Base-by-base conservation (phyloP, 2,329 filamentous ascomycete species). In the Atkinsonella hypoxylon region DNA sequence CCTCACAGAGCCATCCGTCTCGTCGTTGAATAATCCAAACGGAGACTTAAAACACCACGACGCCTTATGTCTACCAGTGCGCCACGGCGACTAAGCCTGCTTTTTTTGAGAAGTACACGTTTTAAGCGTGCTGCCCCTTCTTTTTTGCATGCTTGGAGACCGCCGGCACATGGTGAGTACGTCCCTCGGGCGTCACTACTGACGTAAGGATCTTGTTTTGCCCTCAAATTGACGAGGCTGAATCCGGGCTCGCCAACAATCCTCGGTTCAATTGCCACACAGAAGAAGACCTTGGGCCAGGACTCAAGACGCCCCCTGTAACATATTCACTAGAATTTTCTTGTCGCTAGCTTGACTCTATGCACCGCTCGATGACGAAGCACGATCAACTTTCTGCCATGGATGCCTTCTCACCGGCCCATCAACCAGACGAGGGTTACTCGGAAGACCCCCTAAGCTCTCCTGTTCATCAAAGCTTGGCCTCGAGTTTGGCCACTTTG, bases 381-480 rank as follows among this genome's bases (percentile, higher is more conserved):
- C 55, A 58, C 47, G 58, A 64, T 47, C 55, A 53, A 38, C 54
- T 59, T 20, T 54, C 55, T 10, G 42, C 50, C 45, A 73, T 75
- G 70, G 70, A 75, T 58, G 61, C 69, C 44, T 72, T 73, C 54
- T 66, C 78, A 32, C 74, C 78, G 57, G 73, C 65, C 15, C 73
- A 76, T 53, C 73, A 82, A 64, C 77, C 89, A 52, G 88, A 94
- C 70, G 89, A 94, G 70, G 89, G 89, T 60, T 94, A 93, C 65
- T 90, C 87, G 6, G 87, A 93, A 64, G 87, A 90, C 57, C 78
- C 78, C 52, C 67, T 81, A 48, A 76, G 74, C 56, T 67, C 72
- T 11, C 63, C 66, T 49, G 57, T 61, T 6, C 58, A 61, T 58
- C 58, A 59, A 59, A 59, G 62, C 55, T 51, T 69, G 54, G 54